Base-by-base conservation (phyloP, 345 rosid genomes). In the Eucalyptus cloeziana region DNA sequence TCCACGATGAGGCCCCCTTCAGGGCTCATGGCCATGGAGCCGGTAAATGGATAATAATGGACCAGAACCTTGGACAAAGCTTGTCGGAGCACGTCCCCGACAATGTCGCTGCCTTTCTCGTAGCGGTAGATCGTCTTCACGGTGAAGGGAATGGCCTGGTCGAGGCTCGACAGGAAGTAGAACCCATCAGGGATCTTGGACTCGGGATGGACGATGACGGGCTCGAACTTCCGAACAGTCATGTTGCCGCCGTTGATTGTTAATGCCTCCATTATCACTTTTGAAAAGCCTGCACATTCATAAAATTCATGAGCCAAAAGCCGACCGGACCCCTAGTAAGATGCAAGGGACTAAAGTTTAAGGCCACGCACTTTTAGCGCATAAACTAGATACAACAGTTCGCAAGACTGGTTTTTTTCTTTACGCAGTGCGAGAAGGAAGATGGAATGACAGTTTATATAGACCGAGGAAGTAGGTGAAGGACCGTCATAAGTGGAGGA, bases 81-180 rank as follows among this genome's bases (percentile, higher is more conserved):
- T 40, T 87, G 60, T 79, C 33, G 87, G 60, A 89, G 81, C 80
- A 80, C 81, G 27, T 79, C 91, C 6, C 49, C 86, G 10, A 80
- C 79, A 40, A 45, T 49, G 25, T 89, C 85, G 62, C 80, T 51
- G 87, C 62, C 60, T 13, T 51, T 45, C 83, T 62, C 33, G 49
- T 79, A 89, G 27, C 47, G 14, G 81, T 49, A 89, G 45, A 89
- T 81, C 49, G 85, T 80, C 87, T 45, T 58, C 81, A 87, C 87
- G 3, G 60, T 49, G 81, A 87, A 56, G 31, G 89, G 89, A n/a
- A 81, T 87, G 52, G 86, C 83, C 47, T 89, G 88, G 89, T 89
- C 91, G 54, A 89, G 89, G 88, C 83, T 87, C 7, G 91, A 89
- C 58, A 89, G 54, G 91, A 58, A 89, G 87, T 87, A 89, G 64